These are phyloP conservation scores for Ascomycota sp. DNA, from an alignment of 2,329 filamentous ascomycete species.

Conservation along the genomic window DNA sequence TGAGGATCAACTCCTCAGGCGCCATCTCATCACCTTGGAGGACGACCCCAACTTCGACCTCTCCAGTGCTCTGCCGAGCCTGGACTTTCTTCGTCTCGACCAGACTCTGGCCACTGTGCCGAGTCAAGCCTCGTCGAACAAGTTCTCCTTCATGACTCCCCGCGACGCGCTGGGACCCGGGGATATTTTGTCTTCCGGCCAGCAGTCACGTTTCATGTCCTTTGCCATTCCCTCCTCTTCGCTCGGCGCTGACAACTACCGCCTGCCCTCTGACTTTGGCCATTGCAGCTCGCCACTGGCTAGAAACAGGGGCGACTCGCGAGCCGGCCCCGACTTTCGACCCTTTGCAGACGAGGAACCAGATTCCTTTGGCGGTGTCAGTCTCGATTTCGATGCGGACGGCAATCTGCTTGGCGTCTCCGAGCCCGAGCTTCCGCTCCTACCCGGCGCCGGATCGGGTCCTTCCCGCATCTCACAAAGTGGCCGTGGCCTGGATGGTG, in stretches of 20 bases:
- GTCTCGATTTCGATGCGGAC: constrained; percentile 26
- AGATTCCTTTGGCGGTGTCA: constrained; percentile 16
- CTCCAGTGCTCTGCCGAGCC: constrained; percentile 9
- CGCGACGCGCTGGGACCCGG: constrained; percentile 8
- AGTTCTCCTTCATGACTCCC: constrained; percentile 23
- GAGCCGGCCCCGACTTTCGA: constrained; percentile 8
- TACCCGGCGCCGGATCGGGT: constrained; percentile 7
- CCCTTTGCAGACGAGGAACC: constrained; percentile 18
- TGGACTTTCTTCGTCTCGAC: constrained; percentile 15
- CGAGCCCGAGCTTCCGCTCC: constrained; percentile 21
- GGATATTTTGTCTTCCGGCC: constrained; percentile 9
- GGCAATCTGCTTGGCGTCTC: constrained; percentile 23
- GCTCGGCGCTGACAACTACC: constrained; percentile 11
- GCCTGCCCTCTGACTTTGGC: constrained; percentile 14
- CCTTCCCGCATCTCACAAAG: neutral
- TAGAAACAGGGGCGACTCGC: constrained; percentile 5
- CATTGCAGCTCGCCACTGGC: constrained; percentile 10
- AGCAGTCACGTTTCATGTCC: constrained; percentile 8
- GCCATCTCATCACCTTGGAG: constrained; percentile 49
- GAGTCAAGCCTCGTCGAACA: constrained; percentile 16
- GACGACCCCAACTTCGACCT: constrained; percentile 59
- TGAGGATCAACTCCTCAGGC: constrained; percentile 23
- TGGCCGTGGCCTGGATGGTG: neutral
- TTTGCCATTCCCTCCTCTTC: constrained; percentile 15
- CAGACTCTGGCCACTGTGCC: constrained; percentile 11